These are phyloP conservation scores for Boechera divaricarpa DNA, from an alignment of 345 rosid genomes.

Conservation along the genomic window DNA sequence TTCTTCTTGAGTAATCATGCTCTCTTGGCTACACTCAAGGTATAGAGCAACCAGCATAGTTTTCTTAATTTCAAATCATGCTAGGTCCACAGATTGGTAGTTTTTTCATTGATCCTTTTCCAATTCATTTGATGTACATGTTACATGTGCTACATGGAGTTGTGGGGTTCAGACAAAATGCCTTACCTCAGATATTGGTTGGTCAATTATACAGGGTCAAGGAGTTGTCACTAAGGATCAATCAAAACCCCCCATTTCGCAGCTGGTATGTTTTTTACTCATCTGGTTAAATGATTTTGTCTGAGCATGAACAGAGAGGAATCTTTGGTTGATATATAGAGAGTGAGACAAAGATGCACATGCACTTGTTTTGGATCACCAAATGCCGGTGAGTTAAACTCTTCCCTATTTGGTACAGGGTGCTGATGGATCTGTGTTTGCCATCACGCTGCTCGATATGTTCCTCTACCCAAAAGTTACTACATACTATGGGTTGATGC, in stretches of 20 bases:
- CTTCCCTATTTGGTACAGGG: conserved; percentile 54
- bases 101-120: background rate
- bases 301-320: conserved; percentile 4
- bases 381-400: background rate
- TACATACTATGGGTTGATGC: conserved; percentile 56
- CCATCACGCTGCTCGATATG: conserved; percentile 79
- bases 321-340: background rate
- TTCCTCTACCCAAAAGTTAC: conserved; percentile 75
- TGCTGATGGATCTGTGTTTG: conserved; percentile 81
- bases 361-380: conserved; percentile 15
- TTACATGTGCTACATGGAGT: background rate
- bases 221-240: conserved; percentile 52
- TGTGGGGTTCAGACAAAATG: background rate
- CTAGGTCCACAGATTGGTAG: conserved; percentile 22
- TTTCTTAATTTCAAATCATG: conserved; percentile 5
- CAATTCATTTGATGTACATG: conserved; percentile 1
- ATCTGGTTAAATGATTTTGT: background rate
- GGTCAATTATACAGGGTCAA: conserved; percentile 47
- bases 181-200: background rate
- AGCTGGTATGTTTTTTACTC: conserved; percentile 55
- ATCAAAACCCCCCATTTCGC: conserved; percentile 48
- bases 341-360: conserved; percentile 11
- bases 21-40: conserved; percentile 58
- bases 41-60: conserved; percentile 34
- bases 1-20: conserved; percentile 60